A percentile compares a stretch with the other conserved stretches of the same genome.
Evolutionary conservation across 2,329 filamentous ascomycete species (phyloP).

Genomic region (Chaetothyriales sp.): DNA sequence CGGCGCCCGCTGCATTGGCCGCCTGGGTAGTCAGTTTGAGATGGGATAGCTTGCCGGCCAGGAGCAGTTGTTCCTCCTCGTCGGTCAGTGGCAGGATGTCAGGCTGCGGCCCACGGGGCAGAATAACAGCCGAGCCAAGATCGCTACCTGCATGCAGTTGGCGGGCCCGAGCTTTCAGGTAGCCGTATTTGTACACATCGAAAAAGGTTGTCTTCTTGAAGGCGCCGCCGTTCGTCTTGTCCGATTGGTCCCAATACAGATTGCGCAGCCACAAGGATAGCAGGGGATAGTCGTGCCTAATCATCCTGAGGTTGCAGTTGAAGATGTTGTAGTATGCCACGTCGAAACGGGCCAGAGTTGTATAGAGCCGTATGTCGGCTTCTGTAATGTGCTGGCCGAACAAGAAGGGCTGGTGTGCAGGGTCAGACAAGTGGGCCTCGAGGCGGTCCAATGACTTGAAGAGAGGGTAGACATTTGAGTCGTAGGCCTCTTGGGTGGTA

Average conservation of each 20-base stretch:
- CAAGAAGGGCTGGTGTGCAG: constrained; percentile 47
- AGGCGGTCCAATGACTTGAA: constrained; percentile 61
- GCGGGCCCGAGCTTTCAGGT: constrained; percentile 11
- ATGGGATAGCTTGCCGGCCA: constrained; percentile 4
- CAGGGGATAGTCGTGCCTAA: constrained; percentile 45
- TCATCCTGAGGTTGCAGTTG: constrained; percentile 54
- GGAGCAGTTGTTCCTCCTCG: constrained; percentile 14
- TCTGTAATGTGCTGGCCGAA: constrained; percentile 64
- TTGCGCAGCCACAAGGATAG: constrained; percentile 34
- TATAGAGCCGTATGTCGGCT: constrained; percentile 59
- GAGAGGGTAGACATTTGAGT: constrained; percentile 52
- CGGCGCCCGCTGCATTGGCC: background rate
- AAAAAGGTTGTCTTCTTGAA: constrained; percentile 35
- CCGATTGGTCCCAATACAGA: constrained; percentile 34
- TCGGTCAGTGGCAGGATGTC: constrained; percentile 16
- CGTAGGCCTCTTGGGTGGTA: constrained; percentile 62
- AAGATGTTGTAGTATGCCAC: constrained; percentile 69
- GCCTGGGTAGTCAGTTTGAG: background rate
- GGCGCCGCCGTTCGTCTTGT: constrained; percentile 28
- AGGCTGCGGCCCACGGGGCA: constrained; percentile 14
- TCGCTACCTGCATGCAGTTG: constrained; percentile 8
- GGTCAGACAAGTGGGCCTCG: constrained; percentile 50
- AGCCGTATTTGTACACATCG: constrained; percentile 19
- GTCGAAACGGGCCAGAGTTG: constrained; percentile 56
- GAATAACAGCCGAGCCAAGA: constrained; percentile 6